Evolutionary conservation across 2,329 filamentous ascomycete genomes (phyloP), one percentile per base, ranked within the genome.

Genomic region (Cordyceps javanica): DNA sequence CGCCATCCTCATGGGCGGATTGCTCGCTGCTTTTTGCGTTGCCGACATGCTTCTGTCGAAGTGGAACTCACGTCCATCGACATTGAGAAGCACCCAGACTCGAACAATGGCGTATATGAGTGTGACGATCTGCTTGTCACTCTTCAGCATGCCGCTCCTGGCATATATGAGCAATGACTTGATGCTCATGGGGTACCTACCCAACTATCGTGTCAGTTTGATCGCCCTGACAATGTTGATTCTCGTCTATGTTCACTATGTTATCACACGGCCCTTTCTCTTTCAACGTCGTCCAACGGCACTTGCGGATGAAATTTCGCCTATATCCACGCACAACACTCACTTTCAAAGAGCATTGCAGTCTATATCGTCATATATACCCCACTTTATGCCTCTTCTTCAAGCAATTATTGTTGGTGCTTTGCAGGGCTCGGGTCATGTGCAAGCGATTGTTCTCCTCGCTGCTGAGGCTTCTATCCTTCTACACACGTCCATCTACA

Each of bases 131-230:
- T 50, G 38, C 30, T 21, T 58, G 32, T 58, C 46, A n/a, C 41
- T 58, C 16, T 53, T 58, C 49, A 58, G 56, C 41, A 39, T 58
- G 34, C 56, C 56, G 8, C 39, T 58, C 8, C 25, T 58, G 10
- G 39, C 56, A 34, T 58, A 58, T 39, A 58, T 58, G 49, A 50
- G 46, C 56, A 53, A 58, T 34, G 56, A 58, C 30, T 11, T 53
- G n/a, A 38, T 41, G 36, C 56, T 58, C 7, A 30, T 48, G 32
- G 56, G 56, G 2, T 58, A 58, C n/a, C 19, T 58, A 11, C 49
- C 56, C 14, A 48, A 53, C 16, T 58, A 54, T 16, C 56, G 56
- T 11, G 30, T 58, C 38, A 9, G 5, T 7, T 42, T 54, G 21
- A 26, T 50, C 32, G 16, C 16, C 10, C 21, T 58, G 21, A 54